Evolutionary conservation across 2,329 filamentous ascomycete species (phyloP), one percentile per base, ranked within the genome.

Genomic region (Aureobasidium sp.): DNA sequence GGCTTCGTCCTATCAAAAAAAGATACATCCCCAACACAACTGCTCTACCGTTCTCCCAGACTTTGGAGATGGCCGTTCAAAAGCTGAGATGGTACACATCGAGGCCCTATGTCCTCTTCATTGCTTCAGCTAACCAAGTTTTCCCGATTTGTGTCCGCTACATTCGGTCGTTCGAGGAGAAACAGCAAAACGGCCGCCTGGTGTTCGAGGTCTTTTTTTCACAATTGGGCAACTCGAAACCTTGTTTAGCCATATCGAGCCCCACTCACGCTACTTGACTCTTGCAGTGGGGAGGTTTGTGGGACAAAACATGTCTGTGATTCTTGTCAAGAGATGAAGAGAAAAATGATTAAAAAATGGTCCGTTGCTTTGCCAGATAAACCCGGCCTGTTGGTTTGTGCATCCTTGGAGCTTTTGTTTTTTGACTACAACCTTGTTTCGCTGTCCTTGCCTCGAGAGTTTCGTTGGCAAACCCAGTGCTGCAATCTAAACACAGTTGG

Each of bases 231-330:
- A 39, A 27, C 15, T 41, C 36, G 37, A 27, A 42, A 55, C 49
- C 22, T 39, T 52, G 20, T 52, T 39, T 9, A 22, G 11, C 12
- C 20, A 22, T 25, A 22, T 37, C 31, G 29, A 39, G 51, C 51
- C 51, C 51, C 51, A 55, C 51, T 11, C 41, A 14, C 51, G 51
- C 51, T 55, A 55, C 51, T 12, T 55, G 51, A 55, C 51, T 42
- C 51, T 55, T 20, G 25, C 36, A 31, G 51, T 41, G 36, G 51
- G 51, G 51, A 31, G 51, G 9, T 39, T 52, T 52, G 49, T 52
- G 49, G 49, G 34, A 52, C 49, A 39, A 31, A 25, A 49, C 2
- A 15, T 12, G 22, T 27, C n/a, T 39, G 34, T 20, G 20, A 44
- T 39, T 29, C 25, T 6, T 29, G 45, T n/a, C 45, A 48, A 17